These are phyloP conservation scores for Plasmodium adleri DNA, from an alignment of 169 alveolate species.

Conservation along the genomic window DNA sequence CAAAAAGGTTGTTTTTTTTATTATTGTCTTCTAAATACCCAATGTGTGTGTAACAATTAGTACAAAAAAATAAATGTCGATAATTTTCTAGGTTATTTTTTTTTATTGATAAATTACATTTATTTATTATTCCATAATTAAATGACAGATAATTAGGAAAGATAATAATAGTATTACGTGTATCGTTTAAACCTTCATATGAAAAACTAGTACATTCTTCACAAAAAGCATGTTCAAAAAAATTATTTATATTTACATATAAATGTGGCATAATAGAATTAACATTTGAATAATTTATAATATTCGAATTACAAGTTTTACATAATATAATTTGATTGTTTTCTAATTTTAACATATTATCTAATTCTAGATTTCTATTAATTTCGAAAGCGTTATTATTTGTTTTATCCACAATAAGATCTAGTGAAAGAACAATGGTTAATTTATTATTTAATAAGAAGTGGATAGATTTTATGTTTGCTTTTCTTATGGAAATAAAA, in stretches of 20 bases:
- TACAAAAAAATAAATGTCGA: slow-evolving; percentile 48
- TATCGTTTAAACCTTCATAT: slow-evolving; percentile 40
- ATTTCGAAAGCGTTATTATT: slow-evolving; percentile 18
- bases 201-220: slow-evolving; percentile 54
- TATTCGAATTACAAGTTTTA: slow-evolving; percentile 26
- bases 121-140: slow-evolving; percentile 35
- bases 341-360: slow-evolving; percentile 47
- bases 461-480: slow-evolving; percentile 37
- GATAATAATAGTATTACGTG: slow-evolving; percentile 22
- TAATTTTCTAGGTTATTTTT: neutral
- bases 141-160: slow-evolving; percentile 47
- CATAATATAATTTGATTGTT: slow-evolving; percentile 16
- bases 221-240: slow-evolving; percentile 67
- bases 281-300: slow-evolving; percentile 27
- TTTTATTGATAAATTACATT: slow-evolving; percentile 16
- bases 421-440: slow-evolving; percentile 21
- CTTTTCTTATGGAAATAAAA: slow-evolving; percentile 30
- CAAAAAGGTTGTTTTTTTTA: neutral
- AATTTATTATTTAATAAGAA: slow-evolving; percentile 30
- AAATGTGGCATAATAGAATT: slow-evolving; percentile 50
- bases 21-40: slow-evolving; percentile 58
- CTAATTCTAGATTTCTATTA: slow-evolving; percentile 40
- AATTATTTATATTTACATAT: slow-evolving; percentile 30
- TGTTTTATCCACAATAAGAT: slow-evolving; percentile 29
- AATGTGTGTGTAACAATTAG: slow-evolving; percentile 21